Base-by-base conservation (phyloP, 2,329 filamentous ascomycete genomes). In the Cladophialophora carrionii region DNA sequence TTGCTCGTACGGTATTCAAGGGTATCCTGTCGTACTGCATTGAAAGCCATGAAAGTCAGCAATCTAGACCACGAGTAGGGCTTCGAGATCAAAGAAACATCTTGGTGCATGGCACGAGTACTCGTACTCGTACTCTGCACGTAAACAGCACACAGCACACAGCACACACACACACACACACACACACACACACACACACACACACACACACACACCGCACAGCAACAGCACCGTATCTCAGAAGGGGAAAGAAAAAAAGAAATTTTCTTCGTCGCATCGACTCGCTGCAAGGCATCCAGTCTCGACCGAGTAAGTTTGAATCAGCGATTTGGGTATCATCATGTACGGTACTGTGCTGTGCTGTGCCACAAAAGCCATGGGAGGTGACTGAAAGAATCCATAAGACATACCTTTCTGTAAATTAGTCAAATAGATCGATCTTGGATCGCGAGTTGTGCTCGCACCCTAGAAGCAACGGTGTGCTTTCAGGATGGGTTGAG, bases 241-340 rank as follows among this genome's bases (percentile, higher is more conserved):
- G 61, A 63, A 53, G 61, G 61, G 61, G 54, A 63, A 63, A 63
- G 61, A 63, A 63, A 62, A 41, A 37, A 29, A 14, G 20, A 20
- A 52, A 26, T 52, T 58, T 49, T 51, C 24, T 41, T 63, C 14
- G 20, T 63, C 61, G 61, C 61, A 63, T 57, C 32, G 61, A 58
- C 54, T 31, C 24, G 37, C 37, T n/a, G 41, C 43, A 3, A 32
- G 43, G 14, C n/a, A 29, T n/a, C 37, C 14, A 43, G 61, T 63
- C 61, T 63, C 61, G 61, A 63, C 34, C 29, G 46, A 43, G 37
- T 43, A 63, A 37, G 48, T 31, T 26, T 63, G 61, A 63, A 63
- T 63, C 53, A 63, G 61, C 61, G 43, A 57, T 37, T 37, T 14
- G 12, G 48, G 41, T 57, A 58, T 63, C 61, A 63, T 63, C 61